A percentile compares a stretch with the other conserved stretches of the same genome.
Conservation (phyloP, 768 basidiomycete species). For the Agaricus subrufescens region DNA sequence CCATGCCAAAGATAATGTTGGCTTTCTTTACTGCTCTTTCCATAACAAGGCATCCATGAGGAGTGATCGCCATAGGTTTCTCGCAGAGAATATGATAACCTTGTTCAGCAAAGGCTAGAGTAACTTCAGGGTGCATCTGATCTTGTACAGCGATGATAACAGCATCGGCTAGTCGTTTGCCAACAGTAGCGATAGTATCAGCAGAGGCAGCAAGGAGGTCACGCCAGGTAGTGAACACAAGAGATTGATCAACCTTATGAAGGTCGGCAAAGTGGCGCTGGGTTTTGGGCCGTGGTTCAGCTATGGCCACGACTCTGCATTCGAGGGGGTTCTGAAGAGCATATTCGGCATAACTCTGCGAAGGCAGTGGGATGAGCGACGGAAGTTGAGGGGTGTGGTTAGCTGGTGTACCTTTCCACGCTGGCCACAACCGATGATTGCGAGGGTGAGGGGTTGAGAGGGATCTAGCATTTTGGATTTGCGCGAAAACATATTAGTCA, state of each 20-base stretch:
- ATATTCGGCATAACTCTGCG: conserved; percentile 60
- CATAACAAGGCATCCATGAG: conserved; percentile 73
- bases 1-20: conserved; percentile 78
- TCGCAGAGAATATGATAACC: conserved; percentile 90
- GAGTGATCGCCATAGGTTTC: conserved; percentile 83
- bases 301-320: conserved; percentile 81
- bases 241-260: conserved; percentile 60
- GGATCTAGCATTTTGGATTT: conserved; percentile 22
- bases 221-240: conserved; percentile 68
- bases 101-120: conserved; percentile 69
- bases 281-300: conserved; percentile 74
- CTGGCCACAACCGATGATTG: conserved; percentile 79
- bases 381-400: background rate
- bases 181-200: conserved; percentile 57
- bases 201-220: conserved; percentile 66
- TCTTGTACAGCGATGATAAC: conserved; percentile 82
- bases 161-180: conserved; percentile 76
- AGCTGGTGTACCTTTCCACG: conserved; percentile 56
- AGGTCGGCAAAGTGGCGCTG: conserved; percentile 49
- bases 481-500: conserved; percentile 33
- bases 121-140: conserved; percentile 69
- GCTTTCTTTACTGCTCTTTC: conserved; percentile 65
- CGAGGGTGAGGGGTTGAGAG: conserved; percentile 56
- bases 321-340: conserved; percentile 52
- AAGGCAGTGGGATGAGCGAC: background rate